Conservation (phyloP, 768 basidiomycete genomes). For the Suillus discolor region DNA sequence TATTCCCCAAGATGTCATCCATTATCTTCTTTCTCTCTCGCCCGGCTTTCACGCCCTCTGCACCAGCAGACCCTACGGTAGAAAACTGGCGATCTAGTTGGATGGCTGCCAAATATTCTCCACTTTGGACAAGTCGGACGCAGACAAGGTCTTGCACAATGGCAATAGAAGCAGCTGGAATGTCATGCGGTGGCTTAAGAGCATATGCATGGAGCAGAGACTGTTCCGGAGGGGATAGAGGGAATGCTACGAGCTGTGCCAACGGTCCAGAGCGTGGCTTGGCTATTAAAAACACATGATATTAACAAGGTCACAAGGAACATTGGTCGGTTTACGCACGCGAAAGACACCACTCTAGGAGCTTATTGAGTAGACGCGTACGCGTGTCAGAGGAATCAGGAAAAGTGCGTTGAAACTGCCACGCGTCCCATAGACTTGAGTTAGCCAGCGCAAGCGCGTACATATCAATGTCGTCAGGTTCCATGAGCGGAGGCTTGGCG, state of each 20-base stretch:
- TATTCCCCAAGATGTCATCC: slow-evolving; percentile 62
- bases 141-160: slow-evolving; percentile 79
- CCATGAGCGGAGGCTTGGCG: slow-evolving; percentile 68
- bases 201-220: slow-evolving; percentile 57
- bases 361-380: slow-evolving; percentile 53
- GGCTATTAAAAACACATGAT: slow-evolving; percentile 40
- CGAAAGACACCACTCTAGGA: slow-evolving; percentile 68
- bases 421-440: slow-evolving; percentile 66
- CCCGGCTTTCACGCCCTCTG: slow-evolving; percentile 32
- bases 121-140: slow-evolving; percentile 73
- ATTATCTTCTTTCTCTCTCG: slow-evolving; percentile 70
- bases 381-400: slow-evolving; percentile 58
- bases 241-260: slow-evolving; percentile 62
- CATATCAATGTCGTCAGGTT: slow-evolving; percentile 70
- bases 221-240: slow-evolving; percentile 69
- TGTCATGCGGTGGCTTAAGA: slow-evolving; percentile 50
- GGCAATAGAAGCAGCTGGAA: slow-evolving; percentile 52
- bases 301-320: background rate
- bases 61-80: slow-evolving; percentile 39
- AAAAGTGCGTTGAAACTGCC: slow-evolving; percentile 75
- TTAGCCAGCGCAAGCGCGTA: slow-evolving; percentile 72
- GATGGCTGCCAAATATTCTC: slow-evolving; percentile 71
- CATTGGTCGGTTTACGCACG: slow-evolving; percentile 48
- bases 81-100: slow-evolving; percentile 70
- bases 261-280: slow-evolving; percentile 60